Evolutionary conservation across 1,139 yeast genomes (phyloP), one percentile per base, ranked within the genome.

Genomic region (Suhomyces maxii): DNA sequence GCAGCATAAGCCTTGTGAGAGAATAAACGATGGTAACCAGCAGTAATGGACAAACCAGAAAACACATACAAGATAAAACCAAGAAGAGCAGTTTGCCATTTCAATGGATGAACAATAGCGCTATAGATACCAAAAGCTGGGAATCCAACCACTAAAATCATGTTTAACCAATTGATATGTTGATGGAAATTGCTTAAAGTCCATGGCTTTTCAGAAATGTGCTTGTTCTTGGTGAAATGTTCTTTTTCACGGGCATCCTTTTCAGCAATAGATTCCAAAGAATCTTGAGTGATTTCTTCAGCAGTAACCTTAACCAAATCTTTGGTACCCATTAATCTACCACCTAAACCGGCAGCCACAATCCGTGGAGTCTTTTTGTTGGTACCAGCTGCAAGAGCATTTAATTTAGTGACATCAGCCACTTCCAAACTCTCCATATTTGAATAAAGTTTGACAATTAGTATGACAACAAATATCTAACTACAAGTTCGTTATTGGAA

Each of bases 171-270:
- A 73, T 93, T 93, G 64, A 93, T 73, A 69, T 93, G 97, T 61
- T 83, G 70, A 64, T 84, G 73, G 95, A 97, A 91, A 74, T 93
- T 93, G 50, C 73, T 53, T 53, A 76, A 53, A 12, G 97, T 91
- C 89, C 95, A 87, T 9, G 97, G 96, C 73, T 86, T 84, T 67
- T 95, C 99, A 41, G 93, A 83, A 53, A 93, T 91, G 68, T 93
- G 97, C 51, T 74, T 76, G 53, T 68, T 70, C 46, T 73, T 70
- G 44, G 71, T 65, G 56, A 69, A 76, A 55, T 73, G 77, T 36
- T 69, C 75, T 54, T 73, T 73, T 55, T 80, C 82, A 42, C 71
- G 71, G 52, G 71, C 75, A 59, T 84, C 89, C 64, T 77, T 82
- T 51, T 75, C 82, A 44, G 79, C 71, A 51, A 82, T 67, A 41